phyloP scores from a whole-genome alignment of 768 basidiomycete genomes.

The Auricularia cornea region DNA sequence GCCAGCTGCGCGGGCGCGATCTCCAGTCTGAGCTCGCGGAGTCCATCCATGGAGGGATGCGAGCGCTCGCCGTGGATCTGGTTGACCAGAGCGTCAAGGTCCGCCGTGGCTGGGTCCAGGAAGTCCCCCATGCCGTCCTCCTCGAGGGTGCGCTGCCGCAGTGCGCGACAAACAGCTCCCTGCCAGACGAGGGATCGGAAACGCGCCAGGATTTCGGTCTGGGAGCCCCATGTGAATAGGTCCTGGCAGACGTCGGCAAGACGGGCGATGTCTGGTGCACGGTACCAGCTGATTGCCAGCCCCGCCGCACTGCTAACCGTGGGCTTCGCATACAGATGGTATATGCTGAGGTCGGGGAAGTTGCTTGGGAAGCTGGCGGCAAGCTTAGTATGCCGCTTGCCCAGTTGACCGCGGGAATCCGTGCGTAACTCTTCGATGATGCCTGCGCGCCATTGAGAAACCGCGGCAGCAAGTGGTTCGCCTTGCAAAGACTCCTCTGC shows the following conservation, averaged over 20 bases:
- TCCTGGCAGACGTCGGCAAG: conserved; percentile 77
- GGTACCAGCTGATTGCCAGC: conserved; percentile 36
- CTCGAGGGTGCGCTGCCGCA: conserved; percentile 55
- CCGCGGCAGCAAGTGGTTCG: conserved; percentile 25
- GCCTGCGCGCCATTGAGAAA: conserved; percentile 54
- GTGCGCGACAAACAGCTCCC: conserved; percentile 56
- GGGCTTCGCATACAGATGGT: conserved; percentile 72
- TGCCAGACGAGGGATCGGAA: conserved; percentile 84
- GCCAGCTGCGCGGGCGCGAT: neutral
- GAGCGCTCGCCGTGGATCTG: conserved; percentile 37
- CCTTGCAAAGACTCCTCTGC: conserved; percentile 26
- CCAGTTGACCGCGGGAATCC: conserved; percentile 78
- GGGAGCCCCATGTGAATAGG: conserved; percentile 89
- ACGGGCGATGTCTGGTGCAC: conserved; percentile 59
- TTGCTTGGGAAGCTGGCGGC: conserved; percentile 53
- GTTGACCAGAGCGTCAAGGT: conserved; percentile 19
- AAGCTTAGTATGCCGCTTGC: conserved; percentile 75
- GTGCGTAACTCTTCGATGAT: conserved; percentile 60
- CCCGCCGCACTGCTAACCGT: conserved; percentile 57
- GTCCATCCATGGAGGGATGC: conserved; percentile 62
- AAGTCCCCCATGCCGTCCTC: conserved; percentile 21
- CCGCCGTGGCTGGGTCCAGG: conserved; percentile 46
- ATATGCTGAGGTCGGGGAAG: conserved; percentile 66
- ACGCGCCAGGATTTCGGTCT: conserved; percentile 70
- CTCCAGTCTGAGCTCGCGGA: conserved; percentile 11